These are phyloP conservation scores for Lachnellula occidentalis DNA, from an alignment of 2,329 filamentous ascomycete genomes.

Conservation along the genomic window DNA sequence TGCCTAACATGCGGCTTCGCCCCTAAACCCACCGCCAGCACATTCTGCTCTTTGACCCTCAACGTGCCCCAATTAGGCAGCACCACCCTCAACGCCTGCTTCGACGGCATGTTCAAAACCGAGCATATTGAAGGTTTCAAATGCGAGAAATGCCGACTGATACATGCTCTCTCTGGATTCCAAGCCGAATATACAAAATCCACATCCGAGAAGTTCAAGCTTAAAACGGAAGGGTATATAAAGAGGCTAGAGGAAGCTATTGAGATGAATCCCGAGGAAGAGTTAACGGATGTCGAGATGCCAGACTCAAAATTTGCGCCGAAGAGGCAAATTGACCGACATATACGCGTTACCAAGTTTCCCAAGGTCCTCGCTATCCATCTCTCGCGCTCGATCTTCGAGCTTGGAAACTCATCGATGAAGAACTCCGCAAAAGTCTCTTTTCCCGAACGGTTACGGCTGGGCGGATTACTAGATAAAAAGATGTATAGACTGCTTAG, in stretches of 20 bases:
- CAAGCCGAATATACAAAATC: constrained; percentile 51
- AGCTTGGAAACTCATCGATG: constrained; percentile 66
- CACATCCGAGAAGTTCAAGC: constrained; percentile 45
- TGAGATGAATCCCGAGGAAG: constrained; percentile 72
- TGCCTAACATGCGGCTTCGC: constrained; percentile 87
- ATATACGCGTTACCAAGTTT: constrained; percentile 81
- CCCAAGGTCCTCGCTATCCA: constrained; percentile 90
- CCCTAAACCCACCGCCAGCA: constrained; percentile 75
- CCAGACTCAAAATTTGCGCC: constrained; percentile 72
- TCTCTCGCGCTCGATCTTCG: constrained; percentile 88
- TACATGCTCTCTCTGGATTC: constrained; percentile 66
- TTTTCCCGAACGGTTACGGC: constrained; percentile 79
- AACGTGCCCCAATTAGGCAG: constrained; percentile 81
- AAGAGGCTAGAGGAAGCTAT: constrained; percentile 63
- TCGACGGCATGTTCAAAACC: constrained; percentile 89
- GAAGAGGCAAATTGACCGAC: constrained; percentile 76
- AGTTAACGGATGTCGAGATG: constrained; percentile 65
- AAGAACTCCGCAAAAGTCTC: constrained; percentile 94
- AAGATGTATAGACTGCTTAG: constrained; percentile 80
- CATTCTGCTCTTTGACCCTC: constrained; percentile 87
- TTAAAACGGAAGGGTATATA: constrained; percentile 52
- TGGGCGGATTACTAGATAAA: constrained; percentile 74
- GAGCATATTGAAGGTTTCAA: constrained; percentile 97
- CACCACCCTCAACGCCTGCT: constrained; percentile 78
- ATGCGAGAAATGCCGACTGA: constrained; percentile 86